These are phyloP conservation scores for Lentinula raphanica DNA, from an alignment of 768 basidiomycete species.

Conservation along the genomic window DNA sequence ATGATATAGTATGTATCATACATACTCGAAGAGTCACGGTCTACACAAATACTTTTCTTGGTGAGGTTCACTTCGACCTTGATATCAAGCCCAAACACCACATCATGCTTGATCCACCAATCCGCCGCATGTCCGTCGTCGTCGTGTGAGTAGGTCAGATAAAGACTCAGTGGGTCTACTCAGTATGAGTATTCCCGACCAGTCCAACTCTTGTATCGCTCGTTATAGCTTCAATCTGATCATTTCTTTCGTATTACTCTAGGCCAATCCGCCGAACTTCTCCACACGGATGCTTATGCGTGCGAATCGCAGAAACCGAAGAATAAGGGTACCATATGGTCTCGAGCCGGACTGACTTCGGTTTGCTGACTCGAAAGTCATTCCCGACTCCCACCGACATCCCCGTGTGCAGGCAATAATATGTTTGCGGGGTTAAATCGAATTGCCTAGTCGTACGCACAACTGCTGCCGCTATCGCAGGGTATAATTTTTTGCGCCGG, in stretches of 20 bases:
- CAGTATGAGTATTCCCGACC: neutral
- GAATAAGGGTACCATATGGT: neutral
- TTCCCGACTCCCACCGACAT: neutral
- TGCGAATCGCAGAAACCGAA: neutral
- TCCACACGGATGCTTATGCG: neutral
- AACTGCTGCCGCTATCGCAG: neutral
- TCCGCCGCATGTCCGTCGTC: neutral
- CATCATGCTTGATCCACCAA: neutral
- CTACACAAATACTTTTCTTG: too few relatives aligned
- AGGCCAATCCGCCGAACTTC: neutral
- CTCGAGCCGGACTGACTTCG: neutral
- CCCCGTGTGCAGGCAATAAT: neutral
- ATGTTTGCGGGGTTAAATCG: neutral
- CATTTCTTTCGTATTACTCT: neutral
- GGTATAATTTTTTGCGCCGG: too few relatives aligned
- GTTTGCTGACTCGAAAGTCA: neutral
- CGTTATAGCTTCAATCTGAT: too few relatives aligned
- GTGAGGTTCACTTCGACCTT: too few relatives aligned
- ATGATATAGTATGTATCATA: too few relatives aligned
- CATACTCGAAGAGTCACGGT: too few relatives aligned
- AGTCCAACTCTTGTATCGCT: too few relatives aligned
- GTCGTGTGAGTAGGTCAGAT: neutral
- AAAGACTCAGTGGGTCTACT: neutral
- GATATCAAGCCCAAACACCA: too few relatives aligned
- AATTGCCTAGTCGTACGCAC: neutral